Conservation (phyloP, 805 yeast genomes). For the Yamadazyma phyllophila region DNA sequence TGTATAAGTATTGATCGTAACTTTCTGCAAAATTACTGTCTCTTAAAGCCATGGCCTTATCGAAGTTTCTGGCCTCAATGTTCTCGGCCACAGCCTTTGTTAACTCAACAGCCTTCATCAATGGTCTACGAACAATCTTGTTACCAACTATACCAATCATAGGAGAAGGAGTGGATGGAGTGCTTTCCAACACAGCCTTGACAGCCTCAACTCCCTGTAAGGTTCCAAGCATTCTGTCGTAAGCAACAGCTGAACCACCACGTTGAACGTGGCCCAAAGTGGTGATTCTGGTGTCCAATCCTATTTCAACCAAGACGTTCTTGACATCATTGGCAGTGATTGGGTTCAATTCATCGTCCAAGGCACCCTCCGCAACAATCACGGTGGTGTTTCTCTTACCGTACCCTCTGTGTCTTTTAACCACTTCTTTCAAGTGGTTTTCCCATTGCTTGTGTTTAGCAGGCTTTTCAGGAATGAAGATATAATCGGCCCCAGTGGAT, state of each 20-base stretch:
- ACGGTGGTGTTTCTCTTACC: slow-evolving; percentile 80
- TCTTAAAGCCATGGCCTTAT: slow-evolving; percentile 66
- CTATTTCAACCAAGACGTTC: slow-evolving; percentile 61
- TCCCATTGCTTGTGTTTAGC: slow-evolving; percentile 63
- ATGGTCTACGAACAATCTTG: slow-evolving; percentile 62
- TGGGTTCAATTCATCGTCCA: slow-evolving; percentile 64
- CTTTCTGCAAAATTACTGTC: slow-evolving; percentile 71
- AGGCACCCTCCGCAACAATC: slow-evolving; percentile 84
- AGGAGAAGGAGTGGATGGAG: slow-evolving; percentile 75
- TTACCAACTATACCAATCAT: slow-evolving; percentile 73
- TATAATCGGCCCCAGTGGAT: slow-evolving; percentile 76
- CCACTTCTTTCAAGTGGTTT: slow-evolving; percentile 62
- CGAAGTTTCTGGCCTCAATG: slow-evolving; percentile 63
- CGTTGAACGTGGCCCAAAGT: slow-evolving; percentile 80
- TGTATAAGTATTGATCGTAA: slow-evolving; percentile 59
- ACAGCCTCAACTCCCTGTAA: slow-evolving; percentile 83
- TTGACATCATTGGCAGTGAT: slow-evolving; percentile 65
- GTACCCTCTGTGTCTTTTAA: slow-evolving; percentile 59
- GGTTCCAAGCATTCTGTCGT: slow-evolving; percentile 69
- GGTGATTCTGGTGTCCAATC: slow-evolving; percentile 75
- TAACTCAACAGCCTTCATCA: slow-evolving; percentile 69
- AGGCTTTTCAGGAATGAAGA: slow-evolving; percentile 79
- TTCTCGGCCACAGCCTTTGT: slow-evolving; percentile 74
- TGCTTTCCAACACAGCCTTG: slow-evolving; percentile 63
- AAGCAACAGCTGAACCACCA: slow-evolving; percentile 81